Evolutionary conservation across 176 grass and related monocot genomes (phyloP).

Genomic region (Juncus inflexus): DNA sequence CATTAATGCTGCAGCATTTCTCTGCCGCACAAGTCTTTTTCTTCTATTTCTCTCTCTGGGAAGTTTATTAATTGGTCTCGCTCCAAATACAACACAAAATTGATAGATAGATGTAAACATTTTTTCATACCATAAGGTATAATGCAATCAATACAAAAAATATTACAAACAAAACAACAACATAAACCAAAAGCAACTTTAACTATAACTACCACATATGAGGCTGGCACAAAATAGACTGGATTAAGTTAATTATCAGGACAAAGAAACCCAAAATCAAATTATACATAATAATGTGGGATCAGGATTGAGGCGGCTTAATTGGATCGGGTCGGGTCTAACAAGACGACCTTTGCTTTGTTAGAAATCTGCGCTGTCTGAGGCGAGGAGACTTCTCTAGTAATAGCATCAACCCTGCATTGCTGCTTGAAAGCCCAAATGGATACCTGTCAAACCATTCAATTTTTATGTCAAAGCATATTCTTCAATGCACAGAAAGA

Average conservation of each 20-base stretch:
- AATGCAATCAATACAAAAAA: constrained; percentile 4
- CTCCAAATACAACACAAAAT: background rate
- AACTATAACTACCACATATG: constrained; percentile 2
- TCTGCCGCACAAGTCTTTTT: constrained; percentile 21
- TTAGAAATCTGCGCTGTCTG: constrained; percentile 25
- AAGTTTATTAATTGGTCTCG: background rate
- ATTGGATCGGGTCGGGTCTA: constrained; percentile 15
- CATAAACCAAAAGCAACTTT: constrained; percentile 6
- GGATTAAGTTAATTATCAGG: constrained; percentile 13
- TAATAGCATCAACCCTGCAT: constrained; percentile 69
- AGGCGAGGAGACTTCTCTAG: constrained; percentile 62
- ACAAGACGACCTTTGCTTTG: constrained; percentile 25
- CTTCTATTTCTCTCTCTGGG: background rate
- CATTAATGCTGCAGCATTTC: background rate
- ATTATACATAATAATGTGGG: background rate
- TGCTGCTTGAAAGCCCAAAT: constrained; percentile 67
- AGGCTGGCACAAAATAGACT: constrained; percentile 12
- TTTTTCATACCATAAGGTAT: constrained; percentile 12
- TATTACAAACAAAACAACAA: constrained; percentile 15
- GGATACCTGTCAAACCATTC: constrained; percentile 52
- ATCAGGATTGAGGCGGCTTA: constrained; percentile 1
- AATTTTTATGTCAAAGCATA: background rate
- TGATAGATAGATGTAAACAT: constrained; percentile 2
- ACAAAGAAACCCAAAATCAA: constrained; percentile 1
- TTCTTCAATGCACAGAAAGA: background rate